phyloP scores from a whole-genome alignment of 345 rosid species.

The Populus euphratica region DNA sequence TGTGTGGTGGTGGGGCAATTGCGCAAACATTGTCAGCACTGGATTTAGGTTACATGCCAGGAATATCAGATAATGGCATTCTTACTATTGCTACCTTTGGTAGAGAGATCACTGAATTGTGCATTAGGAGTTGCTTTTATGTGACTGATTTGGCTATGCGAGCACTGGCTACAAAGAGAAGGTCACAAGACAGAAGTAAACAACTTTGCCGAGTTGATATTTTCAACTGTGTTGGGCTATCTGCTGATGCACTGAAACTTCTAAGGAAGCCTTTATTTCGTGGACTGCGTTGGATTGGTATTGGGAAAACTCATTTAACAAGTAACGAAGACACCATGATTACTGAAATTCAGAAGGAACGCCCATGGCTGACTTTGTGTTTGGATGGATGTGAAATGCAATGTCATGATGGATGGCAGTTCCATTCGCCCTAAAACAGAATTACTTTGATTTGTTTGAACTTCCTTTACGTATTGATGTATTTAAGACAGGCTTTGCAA shows the following conservation, averaged over 20 bases:
- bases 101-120: slow-evolving; percentile 47
- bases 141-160: slow-evolving; percentile 52
- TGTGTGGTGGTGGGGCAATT: slow-evolving; percentile 44
- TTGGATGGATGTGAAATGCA: slow-evolving; percentile 67
- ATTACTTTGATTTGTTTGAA: not conserved
- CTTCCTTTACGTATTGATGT: not conserved
- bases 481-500: not conserved
- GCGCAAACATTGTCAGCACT: slow-evolving; percentile 44
- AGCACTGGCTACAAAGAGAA: slow-evolving; percentile 42
- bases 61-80: slow-evolving; percentile 51
- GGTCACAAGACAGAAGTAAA: slow-evolving; percentile 27
- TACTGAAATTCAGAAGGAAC: slow-evolving; percentile 22
- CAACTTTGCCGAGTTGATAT: slow-evolving; percentile 53
- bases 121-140: slow-evolving; percentile 47
- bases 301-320: slow-evolving; percentile 4
- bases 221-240: slow-evolving; percentile 47
- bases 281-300: slow-evolving; percentile 35
- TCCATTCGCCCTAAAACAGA: slow-evolving; percentile 24
- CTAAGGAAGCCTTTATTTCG: slow-evolving; percentile 42
- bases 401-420: slow-evolving; percentile 64
- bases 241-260: slow-evolving; percentile 36
- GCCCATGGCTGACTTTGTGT: slow-evolving; percentile 64
- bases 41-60: slow-evolving; percentile 63
- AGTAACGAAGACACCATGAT: slow-evolving; percentile 6
- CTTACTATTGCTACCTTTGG: slow-evolving; percentile 33